Percentiles rank a stretch among this genome's conserved stretches.
These are phyloP conservation scores for Ormosia emarginata DNA, from an alignment of 306 rosid species.

Conservation along the genomic window DNA sequence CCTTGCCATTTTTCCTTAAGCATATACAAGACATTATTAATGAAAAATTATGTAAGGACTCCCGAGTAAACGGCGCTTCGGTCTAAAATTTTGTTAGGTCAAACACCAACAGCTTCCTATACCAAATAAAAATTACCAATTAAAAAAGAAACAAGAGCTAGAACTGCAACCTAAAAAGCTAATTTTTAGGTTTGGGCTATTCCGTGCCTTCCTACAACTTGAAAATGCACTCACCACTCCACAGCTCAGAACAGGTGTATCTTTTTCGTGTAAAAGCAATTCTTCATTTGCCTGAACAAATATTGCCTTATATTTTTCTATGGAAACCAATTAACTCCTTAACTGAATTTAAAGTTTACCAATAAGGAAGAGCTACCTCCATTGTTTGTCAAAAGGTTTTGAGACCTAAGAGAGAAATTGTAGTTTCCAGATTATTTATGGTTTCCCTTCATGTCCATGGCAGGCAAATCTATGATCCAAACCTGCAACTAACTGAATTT, in stretches of 20 bases:
- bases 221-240: background rate
- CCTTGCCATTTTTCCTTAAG: background rate
- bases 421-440: background rate
- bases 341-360: background rate
- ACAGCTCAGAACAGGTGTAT: background rate
- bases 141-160: background rate
- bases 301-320: background rate
- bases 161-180: background rate
- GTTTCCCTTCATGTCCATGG: background rate
- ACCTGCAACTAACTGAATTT: background rate
- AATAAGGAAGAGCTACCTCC: background rate
- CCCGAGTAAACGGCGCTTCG: background rate
- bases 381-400: background rate
- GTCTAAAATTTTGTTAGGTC: background rate
- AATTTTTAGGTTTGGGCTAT: background rate
- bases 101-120: background rate
- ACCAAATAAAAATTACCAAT: background rate
- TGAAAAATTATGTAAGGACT: background rate
- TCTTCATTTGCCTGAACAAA: slow-evolving; percentile 6
- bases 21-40: background rate
- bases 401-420: background rate
- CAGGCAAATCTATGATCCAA: background rate
- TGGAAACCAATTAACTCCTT: background rate
- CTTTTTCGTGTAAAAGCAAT: background rate
- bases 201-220: background rate